Evolutionary conservation across 768 basidiomycete species (phyloP), one percentile per base, ranked within the genome.

Genomic region (Gymnopilus dilepis): DNA sequence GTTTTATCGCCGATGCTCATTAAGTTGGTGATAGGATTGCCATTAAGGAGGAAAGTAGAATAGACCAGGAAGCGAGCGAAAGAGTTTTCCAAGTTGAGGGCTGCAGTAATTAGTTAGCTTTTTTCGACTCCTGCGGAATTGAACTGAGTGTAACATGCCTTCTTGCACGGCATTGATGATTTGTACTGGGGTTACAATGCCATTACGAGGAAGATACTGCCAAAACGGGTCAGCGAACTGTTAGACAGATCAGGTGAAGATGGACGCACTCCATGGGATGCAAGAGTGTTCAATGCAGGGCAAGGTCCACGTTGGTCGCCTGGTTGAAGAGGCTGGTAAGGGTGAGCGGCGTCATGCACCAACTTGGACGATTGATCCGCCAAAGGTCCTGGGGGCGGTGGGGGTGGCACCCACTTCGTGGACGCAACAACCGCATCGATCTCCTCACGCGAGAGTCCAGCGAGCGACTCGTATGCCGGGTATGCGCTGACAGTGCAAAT

Each of bases 391-490:
- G 66, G 66, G 19, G 66, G 66, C 1, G 42, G 17, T 19, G 33
- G 22, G 1, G 61, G 53, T 1, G 58, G 55, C 7, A 45, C 50
- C n/a, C 22, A 37, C 26, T 58, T 26, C 13, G 61, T 51, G 12
- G 59, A 63, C 34, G 67, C 61, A 31, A 67, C 37, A 38, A 65
- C 60, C 6, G 30, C 45, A 17, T 67, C 69, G 40, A 71, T 34
- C 45, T 68, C 64, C 15, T 64, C 61, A 19, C 62, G 58, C n/a
- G 67, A 58, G n/a, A 73, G 61, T 8, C 72, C 72, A 19, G 66
- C 70, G 22, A 73, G 63, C 11, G 70, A 70, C 22, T 51, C 58
- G 56, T 73, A 68, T 5, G 62, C 28, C 9, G 72, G 70, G 48
- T 70, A 73, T 3, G 67, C 70, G 24, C 33, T 28, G 3, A 40